Evolutionary conservation across 2,329 filamentous ascomycete genomes (phyloP), one percentile per base, ranked within the genome.

Genomic region (Periconia sp.): DNA sequence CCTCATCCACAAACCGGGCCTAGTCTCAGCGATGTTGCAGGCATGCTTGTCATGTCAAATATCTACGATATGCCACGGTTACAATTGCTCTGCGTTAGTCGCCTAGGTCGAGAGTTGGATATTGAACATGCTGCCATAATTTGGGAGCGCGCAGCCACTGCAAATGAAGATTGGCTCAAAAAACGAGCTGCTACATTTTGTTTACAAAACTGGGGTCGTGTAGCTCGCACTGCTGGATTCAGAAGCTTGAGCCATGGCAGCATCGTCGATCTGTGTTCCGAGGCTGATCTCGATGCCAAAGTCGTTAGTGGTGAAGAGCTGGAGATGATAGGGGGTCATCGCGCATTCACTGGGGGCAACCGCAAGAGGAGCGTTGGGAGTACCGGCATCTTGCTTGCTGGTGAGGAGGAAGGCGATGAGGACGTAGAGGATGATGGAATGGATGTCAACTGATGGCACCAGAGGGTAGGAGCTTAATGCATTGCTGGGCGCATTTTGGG

Each of bases 1-100:
- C 63, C 69, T 0, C 65, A 71, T 20, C 68, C 70, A 15, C 62
- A 65, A 1, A 64, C 80, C 57, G 84, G 83, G 45, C 80, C 84
- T 0, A 80, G 76, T 9, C 84, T 97, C 18, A 85, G 87, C 30
- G 92, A 97, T 63, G 92, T 97, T 14, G 93, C 94, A 0, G 93
- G 94, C 9, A 85, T 99, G 74, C 82, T 99, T 2, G 93, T 99
- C 59, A 95, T 99, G 90, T 92, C 92, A 42, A 97, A 97, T 72
- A 90, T 97, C 45, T 99, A 99, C 77, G 93, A 97, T 69, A 95
- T 99, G 78, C 92, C 92, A 1, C 91, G 94, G 62, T 85, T 99
- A 20, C 89, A 93, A 18, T 83, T 96, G 8, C 82, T 97, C 1
- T 97, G 93, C 71, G 90, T 97, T 50, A 93, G 96, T 70, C 85